phyloP scores from a whole-genome alignment of 768 basidiomycete genomes.

The Rhodotorula babjevae region DNA sequence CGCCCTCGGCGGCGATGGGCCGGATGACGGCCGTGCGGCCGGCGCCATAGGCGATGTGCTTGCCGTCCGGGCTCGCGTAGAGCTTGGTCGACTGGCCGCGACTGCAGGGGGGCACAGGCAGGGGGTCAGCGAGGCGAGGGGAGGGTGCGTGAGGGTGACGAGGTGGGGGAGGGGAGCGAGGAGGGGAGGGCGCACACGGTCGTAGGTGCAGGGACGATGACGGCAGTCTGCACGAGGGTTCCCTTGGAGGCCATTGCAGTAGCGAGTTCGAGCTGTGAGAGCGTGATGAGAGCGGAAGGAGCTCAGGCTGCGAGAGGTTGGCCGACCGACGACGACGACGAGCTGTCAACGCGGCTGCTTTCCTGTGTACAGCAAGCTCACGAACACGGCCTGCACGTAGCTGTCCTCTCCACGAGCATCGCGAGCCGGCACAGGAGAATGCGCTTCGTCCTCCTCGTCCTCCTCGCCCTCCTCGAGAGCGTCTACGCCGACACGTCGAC shows the following conservation, averaged over 20 bases:
- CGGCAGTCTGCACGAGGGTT: neutral
- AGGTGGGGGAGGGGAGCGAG: neutral
- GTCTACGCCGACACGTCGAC: slow-evolving; percentile 7
- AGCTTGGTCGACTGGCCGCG: slow-evolving; percentile 33
- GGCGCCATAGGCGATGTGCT: slow-evolving; percentile 23
- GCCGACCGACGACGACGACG: neutral
- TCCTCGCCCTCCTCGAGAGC: neutral
- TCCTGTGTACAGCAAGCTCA: too few species aligned
- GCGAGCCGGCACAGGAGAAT: too few species aligned
- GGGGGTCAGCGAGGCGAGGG: neutral
- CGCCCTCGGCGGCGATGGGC: neutral
- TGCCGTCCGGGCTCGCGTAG: slow-evolving; percentile 21
- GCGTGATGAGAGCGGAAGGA: neutral
- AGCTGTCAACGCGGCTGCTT: too few species aligned
- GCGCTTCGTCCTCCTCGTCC: neutral
- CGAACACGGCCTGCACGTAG: too few species aligned
- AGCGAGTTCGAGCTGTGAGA: too few species aligned
- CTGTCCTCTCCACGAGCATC: too few species aligned
- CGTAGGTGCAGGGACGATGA: neutral
- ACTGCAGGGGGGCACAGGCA: neutral
- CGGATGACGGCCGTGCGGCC: slow-evolving; percentile 29
- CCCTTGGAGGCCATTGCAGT: neutral
- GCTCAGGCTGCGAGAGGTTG: neutral
- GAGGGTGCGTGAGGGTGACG: neutral
- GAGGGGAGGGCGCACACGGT: neutral